A percentile compares a stretch with the other conserved stretches of the same genome.
These are phyloP conservation scores for Pezicula carpinea DNA, from an alignment of 2,329 filamentous ascomycete genomes.

Conservation along the genomic window DNA sequence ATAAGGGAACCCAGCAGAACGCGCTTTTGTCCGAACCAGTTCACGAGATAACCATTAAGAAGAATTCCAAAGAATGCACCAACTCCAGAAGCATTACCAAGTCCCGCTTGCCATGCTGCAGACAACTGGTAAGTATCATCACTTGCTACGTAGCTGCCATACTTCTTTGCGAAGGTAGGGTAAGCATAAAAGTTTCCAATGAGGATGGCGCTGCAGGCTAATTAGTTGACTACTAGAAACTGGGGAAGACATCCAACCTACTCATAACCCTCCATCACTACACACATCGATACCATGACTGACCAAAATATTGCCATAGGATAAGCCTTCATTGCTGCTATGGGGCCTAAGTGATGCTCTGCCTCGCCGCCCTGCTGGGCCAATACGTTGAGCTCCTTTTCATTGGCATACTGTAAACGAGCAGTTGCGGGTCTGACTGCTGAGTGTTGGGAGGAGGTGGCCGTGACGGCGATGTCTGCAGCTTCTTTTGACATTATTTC, in stretches of 20 bases:
- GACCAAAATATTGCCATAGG: constrained; percentile 82
- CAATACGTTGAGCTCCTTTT: constrained; percentile 5
- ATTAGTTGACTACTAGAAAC: too few relatives aligned
- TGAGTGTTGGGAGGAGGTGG: too few relatives aligned
- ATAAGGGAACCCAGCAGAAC: constrained; percentile 39
- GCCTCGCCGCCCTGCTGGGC: constrained; percentile 48
- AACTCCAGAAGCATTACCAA: constrained; percentile 15
- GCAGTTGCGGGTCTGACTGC: too few relatives aligned
- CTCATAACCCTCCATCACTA: constrained; percentile 70
- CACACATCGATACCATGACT: constrained; percentile 76
- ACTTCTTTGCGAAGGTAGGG: constrained; percentile 16
- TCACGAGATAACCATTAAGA: constrained; percentile 38
- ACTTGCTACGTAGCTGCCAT: constrained; percentile 11
- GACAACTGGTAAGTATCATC: constrained; percentile 9
- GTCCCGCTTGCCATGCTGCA: constrained; percentile 17
- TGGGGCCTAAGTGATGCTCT: constrained; percentile 63
- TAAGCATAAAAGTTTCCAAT: constrained; percentile 19
- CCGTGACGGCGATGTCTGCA: too few relatives aligned
- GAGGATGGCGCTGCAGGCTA: constrained; percentile 6
- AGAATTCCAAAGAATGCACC: constrained; percentile 24
- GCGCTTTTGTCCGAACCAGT: constrained; percentile 38
- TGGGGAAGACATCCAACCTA: too few relatives aligned
- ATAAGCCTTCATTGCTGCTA: constrained; percentile 73
- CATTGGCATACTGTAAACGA: too few relatives aligned
- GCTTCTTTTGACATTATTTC: too few relatives aligned